Evolutionary conservation across 1,139 yeast species (phyloP), one percentile per base, ranked within the genome.

Genomic region (Blastobotrys proliferans): DNA sequence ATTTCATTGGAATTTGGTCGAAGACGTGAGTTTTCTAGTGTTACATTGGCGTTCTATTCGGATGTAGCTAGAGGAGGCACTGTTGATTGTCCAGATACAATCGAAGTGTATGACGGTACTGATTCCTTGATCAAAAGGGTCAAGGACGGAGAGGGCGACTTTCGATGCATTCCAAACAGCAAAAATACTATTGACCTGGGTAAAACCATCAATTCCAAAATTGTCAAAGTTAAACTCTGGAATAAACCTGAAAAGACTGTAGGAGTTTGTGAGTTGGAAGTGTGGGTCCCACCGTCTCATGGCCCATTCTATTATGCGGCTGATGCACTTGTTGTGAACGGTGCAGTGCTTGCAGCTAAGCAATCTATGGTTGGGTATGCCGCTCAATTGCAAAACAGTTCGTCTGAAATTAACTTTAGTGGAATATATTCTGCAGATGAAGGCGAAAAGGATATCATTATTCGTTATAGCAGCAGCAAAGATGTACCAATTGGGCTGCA

Each of bases 81-180:
- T 21, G 28, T 34, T 17, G 37, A 34, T 20, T 34, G 37, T 17
- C 37, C 37, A 20, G 28, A n/a, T 6, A n/a, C 16, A n/a, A 6
- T 34, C 20, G 26, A 34, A 13, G 22, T 34, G 11, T 8, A 22
- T 11, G 26, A 22, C 26, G 26, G 26, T 8, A 22, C 8, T 22
- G 26, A 8, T 8, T 8, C 8, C 8, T 11, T 22, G 10, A 5
- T 29, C 11, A 29, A 29, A 20, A 29, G 8, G 32, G 9, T 29
- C 17, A 22, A 22, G 26, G n/a, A n/a, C 16, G 8, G 11, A 8
- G 26, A 22, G 8, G n/a, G n/a, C n/a, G 37, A 34, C 19, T 34
- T 5, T 13, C 20, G 9, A 6, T 34, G 37, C 28, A 18, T 21
- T 18, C 6, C 37, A 8, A 34, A 34, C 28, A 13, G n/a, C 4